A percentile compares a stretch with the other conserved stretches of the same genome.
phyloP scores from a whole-genome alignment of 805 yeast genomes.

The Saccharomyces kudriavzevii region DNA sequence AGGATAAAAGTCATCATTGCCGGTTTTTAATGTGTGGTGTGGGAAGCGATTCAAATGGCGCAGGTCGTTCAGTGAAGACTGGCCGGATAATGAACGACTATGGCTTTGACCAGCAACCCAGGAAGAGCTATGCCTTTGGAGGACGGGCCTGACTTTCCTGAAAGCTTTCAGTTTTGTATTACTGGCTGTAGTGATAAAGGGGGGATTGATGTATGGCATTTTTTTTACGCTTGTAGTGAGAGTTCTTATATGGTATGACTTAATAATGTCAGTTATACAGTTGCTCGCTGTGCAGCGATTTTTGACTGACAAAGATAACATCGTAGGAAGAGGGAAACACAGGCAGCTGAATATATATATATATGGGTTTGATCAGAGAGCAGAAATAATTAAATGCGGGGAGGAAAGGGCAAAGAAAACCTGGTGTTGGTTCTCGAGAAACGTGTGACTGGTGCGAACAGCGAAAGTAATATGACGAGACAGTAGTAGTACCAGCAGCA shows the following conservation, averaged over 20 bases:
- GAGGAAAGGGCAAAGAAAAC: neutral
- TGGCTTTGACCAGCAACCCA: neutral
- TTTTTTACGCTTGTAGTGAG: neutral
- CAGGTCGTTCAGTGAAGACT: neutral
- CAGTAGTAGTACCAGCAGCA: neutral
- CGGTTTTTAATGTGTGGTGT: conserved; percentile 1
- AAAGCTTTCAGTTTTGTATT: neutral
- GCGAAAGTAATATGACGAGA: neutral
- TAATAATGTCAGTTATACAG: neutral
- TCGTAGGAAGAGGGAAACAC: neutral
- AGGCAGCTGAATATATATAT: neutral
- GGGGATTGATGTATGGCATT: neutral
- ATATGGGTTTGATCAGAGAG: neutral
- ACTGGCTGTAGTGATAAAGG: neutral
- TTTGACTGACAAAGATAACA: neutral
- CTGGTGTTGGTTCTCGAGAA: neutral
- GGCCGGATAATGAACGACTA: neutral
- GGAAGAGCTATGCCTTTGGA: neutral
- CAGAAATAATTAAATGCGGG: neutral
- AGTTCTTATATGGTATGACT: neutral
- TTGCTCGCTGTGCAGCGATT: neutral
- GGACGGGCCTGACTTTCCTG: neutral
- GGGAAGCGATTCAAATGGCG: neutral
- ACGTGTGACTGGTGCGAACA: neutral
- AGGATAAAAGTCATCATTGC: conserved; percentile 16